These are phyloP conservation scores for Rehmannia glutinosa DNA, from an alignment of 257 asterid species.

Conservation along the genomic window DNA sequence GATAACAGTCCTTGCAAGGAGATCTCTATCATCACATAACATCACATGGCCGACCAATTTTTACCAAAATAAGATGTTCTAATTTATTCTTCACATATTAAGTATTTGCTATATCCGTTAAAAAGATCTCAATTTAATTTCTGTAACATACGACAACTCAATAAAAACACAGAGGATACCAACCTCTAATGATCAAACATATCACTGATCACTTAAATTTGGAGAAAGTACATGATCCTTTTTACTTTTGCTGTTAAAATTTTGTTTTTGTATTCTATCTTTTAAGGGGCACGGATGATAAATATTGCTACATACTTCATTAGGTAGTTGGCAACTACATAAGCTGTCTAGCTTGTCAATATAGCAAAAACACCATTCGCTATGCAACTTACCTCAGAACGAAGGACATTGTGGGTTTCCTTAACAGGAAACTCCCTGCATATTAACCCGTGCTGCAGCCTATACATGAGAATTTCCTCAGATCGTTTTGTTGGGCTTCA, in stretches of 20 bases:
- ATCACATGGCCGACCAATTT: slow-evolving; percentile 5
- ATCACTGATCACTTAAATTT: neutral
- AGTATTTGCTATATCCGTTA: neutral
- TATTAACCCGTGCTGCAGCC: slow-evolving; percentile 59
- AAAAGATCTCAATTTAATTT: too few species aligned
- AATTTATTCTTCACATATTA: neutral
- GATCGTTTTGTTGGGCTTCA: slow-evolving; percentile 64
- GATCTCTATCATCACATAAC: too few species aligned
- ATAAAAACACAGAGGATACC: neutral
- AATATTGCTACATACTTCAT: too few species aligned
- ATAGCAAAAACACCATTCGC: neutral
- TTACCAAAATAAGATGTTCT: slow-evolving; percentile 9
- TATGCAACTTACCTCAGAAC: slow-evolving; percentile 68
- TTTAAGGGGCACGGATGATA: too few species aligned
- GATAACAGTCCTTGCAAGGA: too few species aligned
- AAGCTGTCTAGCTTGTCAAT: neutral
- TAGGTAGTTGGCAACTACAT: neutral
- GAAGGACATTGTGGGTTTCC: slow-evolving; percentile 62
- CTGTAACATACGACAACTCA: neutral
- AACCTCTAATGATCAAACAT: neutral
- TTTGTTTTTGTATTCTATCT: too few species aligned
- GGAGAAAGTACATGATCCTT: neutral
- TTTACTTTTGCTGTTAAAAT: neutral
- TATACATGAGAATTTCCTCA: slow-evolving; percentile 68
- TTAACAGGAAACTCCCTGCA: slow-evolving; percentile 94